Evolutionary conservation across 2,329 filamentous ascomycete species (phyloP).

Genomic region (Paracorniculantispora psalliotae): DNA sequence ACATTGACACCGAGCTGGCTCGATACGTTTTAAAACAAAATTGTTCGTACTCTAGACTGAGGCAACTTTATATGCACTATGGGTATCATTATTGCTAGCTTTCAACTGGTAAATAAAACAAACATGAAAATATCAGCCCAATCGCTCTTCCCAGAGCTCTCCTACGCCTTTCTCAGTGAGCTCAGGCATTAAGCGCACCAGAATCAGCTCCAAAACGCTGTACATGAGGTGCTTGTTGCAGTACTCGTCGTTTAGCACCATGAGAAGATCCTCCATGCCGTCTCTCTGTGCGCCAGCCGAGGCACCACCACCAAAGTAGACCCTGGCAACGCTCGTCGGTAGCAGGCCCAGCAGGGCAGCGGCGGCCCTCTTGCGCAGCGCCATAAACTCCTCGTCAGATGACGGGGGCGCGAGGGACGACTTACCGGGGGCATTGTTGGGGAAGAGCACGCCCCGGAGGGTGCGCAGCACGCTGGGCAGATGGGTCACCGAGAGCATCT

Average conservation of each 20-base stretch:
- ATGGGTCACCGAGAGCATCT: slow-evolving; percentile 57
- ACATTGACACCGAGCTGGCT: slow-evolving; percentile 9
- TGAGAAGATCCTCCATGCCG: slow-evolving; percentile 63
- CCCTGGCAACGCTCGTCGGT: slow-evolving; percentile 41
- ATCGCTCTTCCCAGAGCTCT: slow-evolving; percentile 69
- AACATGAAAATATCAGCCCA: slow-evolving; percentile 31
- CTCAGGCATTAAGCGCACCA: slow-evolving; percentile 83
- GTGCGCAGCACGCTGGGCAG: slow-evolving; percentile 64
- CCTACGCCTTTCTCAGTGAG: slow-evolving; percentile 64
- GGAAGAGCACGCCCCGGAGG: slow-evolving; percentile 76
- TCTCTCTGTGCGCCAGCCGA: slow-evolving; percentile 37
- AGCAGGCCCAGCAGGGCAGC: slow-evolving; percentile 48
- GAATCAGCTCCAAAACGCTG: slow-evolving; percentile 70
- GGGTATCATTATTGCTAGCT: slow-evolving; percentile 7
- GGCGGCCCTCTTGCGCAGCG: slow-evolving; percentile 64
- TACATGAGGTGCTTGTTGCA: slow-evolving; percentile 93
- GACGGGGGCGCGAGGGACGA: slow-evolving; percentile 56
- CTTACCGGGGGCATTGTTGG: slow-evolving; percentile 71
- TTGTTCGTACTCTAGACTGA: background rate
- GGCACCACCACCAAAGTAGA: slow-evolving; percentile 44
- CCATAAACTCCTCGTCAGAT: slow-evolving; percentile 52
- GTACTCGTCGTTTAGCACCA: slow-evolving; percentile 74
- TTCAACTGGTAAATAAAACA: background rate
- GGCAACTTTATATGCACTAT: background rate
- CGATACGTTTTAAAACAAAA: background rate